A percentile compares a stretch with the other conserved stretches of the same genome.
Conservation (phyloP, 2,329 filamentous ascomycete genomes). For the Alternaria dauci region DNA sequence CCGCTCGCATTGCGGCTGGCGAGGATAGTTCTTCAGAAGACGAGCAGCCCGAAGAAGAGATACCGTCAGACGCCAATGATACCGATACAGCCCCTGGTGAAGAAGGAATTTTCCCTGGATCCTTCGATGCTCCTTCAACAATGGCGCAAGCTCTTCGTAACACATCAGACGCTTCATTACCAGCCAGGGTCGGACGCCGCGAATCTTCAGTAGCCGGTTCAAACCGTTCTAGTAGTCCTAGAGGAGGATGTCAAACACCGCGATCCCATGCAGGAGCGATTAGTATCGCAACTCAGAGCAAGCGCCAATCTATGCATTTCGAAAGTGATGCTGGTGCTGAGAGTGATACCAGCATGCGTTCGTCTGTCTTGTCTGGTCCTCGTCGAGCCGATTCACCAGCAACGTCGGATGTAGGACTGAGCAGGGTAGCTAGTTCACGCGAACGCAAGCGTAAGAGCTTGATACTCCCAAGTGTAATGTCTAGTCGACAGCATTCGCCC, state of each 20-base stretch:
- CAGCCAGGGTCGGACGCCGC: constrained; percentile 57
- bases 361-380: constrained; percentile 76
- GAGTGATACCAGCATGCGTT: constrained; percentile 88
- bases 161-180: constrained; percentile 59
- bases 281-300: constrained; percentile 68
- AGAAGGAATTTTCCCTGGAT: constrained; percentile 67
- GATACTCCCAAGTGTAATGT: constrained; percentile 79
- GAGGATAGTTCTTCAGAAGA: constrained; percentile 79
- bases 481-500: constrained; percentile 87
- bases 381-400: constrained; percentile 82
- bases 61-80: constrained; percentile 56
- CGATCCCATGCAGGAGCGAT: constrained; percentile 75
- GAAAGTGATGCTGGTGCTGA: constrained; percentile 85
- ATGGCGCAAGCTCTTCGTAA: constrained; percentile 66
- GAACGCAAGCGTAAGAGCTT: constrained; percentile 89
- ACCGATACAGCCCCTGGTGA: constrained; percentile 50
- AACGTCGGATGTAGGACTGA: constrained; percentile 82
- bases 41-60: constrained; percentile 55
- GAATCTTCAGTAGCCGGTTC: constrained; percentile 74
- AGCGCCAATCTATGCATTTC: constrained; percentile 78
- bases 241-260: constrained; percentile 83
- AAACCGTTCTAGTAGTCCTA: constrained; percentile 87
- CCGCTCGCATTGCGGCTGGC: constrained; percentile 84
- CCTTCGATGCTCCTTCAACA: constrained; percentile 65
- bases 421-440: constrained; percentile 77